phyloP scores from a whole-genome alignment of 305 asterid genomes.

The Fraxinus baroniana region DNA sequence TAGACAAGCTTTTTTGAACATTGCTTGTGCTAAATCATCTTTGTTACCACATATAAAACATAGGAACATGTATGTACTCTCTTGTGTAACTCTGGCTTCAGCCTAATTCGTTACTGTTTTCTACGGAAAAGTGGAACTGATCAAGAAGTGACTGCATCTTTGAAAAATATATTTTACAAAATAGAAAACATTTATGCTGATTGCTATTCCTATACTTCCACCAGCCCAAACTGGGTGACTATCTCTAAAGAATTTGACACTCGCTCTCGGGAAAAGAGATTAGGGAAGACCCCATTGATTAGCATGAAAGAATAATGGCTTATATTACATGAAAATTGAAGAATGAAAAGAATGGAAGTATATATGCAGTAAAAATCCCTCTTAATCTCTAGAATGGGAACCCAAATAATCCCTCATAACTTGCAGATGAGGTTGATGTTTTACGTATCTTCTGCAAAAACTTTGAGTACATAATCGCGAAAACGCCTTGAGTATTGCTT shows the following conservation, averaged over 20 bases:
- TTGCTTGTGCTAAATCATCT: background rate
- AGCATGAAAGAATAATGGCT: background rate
- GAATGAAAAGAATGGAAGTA: slow-evolving; percentile 16
- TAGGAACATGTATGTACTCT: background rate
- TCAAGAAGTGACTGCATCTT: background rate
- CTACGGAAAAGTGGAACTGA: background rate
- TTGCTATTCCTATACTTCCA: slow-evolving; percentile 14
- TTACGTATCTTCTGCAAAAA: slow-evolving; percentile 74
- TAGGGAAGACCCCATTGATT: background rate
- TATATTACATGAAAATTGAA: slow-evolving; percentile 22
- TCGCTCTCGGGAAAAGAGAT: background rate
- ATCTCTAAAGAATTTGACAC: background rate
- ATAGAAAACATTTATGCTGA: background rate
- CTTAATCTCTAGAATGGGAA: background rate
- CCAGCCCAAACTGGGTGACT: slow-evolving; percentile 22
- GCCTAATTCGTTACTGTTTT: background rate
- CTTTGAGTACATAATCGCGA: slow-evolving; percentile 73
- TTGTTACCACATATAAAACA: background rate
- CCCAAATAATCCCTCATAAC: slow-evolving; percentile 24
- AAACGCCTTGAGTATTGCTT: slow-evolving; percentile 79
- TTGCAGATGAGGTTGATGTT: background rate
- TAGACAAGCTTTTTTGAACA: background rate
- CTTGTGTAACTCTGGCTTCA: background rate
- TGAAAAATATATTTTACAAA: background rate
- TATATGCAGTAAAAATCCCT: slow-evolving; percentile 31